Conservation (phyloP, 257 asterid genomes). For the Fraxinus quadrangulata region DNA sequence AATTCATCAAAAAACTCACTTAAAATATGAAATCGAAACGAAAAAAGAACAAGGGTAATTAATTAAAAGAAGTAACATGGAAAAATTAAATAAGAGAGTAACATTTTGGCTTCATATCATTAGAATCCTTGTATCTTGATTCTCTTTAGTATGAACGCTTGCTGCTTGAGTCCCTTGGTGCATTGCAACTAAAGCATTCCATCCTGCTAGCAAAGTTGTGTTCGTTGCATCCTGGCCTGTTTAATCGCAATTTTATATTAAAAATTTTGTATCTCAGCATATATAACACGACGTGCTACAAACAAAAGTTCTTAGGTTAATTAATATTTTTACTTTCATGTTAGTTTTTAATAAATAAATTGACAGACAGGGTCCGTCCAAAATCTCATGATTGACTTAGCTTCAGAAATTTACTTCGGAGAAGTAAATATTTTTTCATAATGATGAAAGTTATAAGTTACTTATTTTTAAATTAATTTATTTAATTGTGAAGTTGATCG, state of each 20-base stretch:
- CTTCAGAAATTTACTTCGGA: too few relatives aligned
- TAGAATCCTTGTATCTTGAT: conserved; percentile 33
- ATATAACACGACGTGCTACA: too few relatives aligned
- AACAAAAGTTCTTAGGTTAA: too few relatives aligned
- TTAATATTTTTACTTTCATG: background rate
- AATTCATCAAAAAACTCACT: background rate
- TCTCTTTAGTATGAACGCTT: conserved; percentile 52
- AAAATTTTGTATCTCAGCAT: too few relatives aligned
- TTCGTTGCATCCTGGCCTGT: conserved; percentile 88
- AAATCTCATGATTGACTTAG: too few relatives aligned
- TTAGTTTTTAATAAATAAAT: too few relatives aligned
- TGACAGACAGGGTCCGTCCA: too few relatives aligned
- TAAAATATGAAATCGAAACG: conserved; percentile 21
- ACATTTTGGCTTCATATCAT: conserved; percentile 25
- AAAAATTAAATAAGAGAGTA: conserved; percentile 20
- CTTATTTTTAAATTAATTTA: too few relatives aligned
- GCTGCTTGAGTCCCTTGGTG: conserved; percentile 79
- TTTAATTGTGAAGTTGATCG: background rate
- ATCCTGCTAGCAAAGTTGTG: conserved; percentile 95
- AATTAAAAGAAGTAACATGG: background rate
- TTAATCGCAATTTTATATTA: too few relatives aligned
- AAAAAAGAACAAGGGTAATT: background rate
- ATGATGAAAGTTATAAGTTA: too few relatives aligned
- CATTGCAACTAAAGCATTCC: conserved; percentile 97
- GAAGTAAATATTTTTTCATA: too few relatives aligned